phyloP scores from a whole-genome alignment of 2,329 filamentous ascomycete species.

The Septoria petroselini region DNA sequence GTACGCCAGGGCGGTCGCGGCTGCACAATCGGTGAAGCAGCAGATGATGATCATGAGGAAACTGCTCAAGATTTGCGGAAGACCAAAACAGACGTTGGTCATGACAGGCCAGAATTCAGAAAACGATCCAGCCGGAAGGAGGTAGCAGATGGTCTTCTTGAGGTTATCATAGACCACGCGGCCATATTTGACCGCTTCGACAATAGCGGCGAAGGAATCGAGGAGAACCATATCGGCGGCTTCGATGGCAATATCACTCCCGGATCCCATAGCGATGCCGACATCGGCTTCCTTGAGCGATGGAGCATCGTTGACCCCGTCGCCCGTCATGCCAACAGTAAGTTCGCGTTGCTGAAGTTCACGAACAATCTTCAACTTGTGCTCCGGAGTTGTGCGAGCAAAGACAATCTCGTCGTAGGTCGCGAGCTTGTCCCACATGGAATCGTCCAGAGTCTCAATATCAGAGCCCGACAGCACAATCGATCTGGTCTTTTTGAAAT shows the following conservation, averaged over 20 bases:
- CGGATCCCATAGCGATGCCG: conserved; percentile 58
- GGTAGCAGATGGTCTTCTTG: conserved; percentile 72
- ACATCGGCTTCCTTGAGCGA: conserved; percentile 57
- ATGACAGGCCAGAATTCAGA: conserved; percentile 74
- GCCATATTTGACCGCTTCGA: conserved; percentile 69
- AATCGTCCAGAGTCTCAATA: conserved; percentile 61
- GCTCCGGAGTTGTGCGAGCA: conserved; percentile 71
- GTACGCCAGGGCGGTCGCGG: conserved; percentile 70
- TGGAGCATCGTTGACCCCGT: conserved; percentile 52
- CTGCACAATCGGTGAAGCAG: conserved; percentile 74
- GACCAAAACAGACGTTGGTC: conserved; percentile 67
- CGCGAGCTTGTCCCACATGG: conserved; percentile 66
- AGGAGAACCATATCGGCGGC: conserved; percentile 61
- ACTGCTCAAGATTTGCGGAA: conserved; percentile 69
- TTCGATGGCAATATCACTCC: conserved; percentile 61
- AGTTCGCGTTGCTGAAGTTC: conserved; percentile 64
- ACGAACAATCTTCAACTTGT: conserved; percentile 75
- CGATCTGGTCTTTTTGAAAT: conserved; percentile 13
- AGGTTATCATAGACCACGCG: conserved; percentile 77
- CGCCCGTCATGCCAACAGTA: conserved; percentile 55
- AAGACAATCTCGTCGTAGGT: conserved; percentile 72
- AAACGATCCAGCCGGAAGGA: conserved; percentile 70
- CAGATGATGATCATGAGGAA: conserved; percentile 63
- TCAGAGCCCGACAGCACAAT: conserved; percentile 66
- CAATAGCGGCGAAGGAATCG: conserved; percentile 68